Base-by-base conservation (phyloP, 768 basidiomycete species). In the Leccinum subgranulosum region DNA sequence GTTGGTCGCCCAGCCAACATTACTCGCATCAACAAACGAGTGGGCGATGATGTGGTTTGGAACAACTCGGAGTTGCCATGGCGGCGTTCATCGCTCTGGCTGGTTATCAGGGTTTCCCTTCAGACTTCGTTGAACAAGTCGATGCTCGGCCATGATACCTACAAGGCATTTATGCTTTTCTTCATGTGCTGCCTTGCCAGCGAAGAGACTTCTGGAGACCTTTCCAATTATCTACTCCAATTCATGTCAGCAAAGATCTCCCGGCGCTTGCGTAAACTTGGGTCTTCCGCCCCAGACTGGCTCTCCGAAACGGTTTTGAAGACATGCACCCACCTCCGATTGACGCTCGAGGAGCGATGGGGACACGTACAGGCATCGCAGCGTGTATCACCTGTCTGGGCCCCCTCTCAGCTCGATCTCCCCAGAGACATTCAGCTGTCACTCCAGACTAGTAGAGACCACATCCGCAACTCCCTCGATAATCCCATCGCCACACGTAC, bases 31-130 rank as follows among this genome's bases (percentile, higher is more conserved):
- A 58, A 53, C 28, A 83, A 83, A 62, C 76, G 77, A 12, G 72
- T 81, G 2, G 71, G 68, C 11, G 80, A 82, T 49, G 28, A 31
- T 9, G 48, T 49, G 0, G n/a, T 29, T 9, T 49, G 48, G 48
- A 49, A 49, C 9, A 52, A 68, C 11, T 65, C 75, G 2, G 47
- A 57, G 10, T 69, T 70, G 10, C 43, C 81, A 74, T 82, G 81
- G 81, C 66, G 82, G 25, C 70, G 81, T 41, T 78, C 79, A 9
- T 67, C 78, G 0, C 66, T 79, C 10, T 83, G 81, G 80, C 74
- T 81, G 9, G 61, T 79, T 21, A 64, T 79, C 41, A 76, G 80
- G 8, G 76, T 82, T 1, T 71, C 74, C 1, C 56, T 79, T 27
- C 78, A 80, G 61, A 76, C 71, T 0, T 70, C 74, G 0, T 64